These are phyloP conservation scores for Cenchrus purpureus DNA, from an alignment of 176 grass and related monocot genomes.

Conservation along the genomic window DNA sequence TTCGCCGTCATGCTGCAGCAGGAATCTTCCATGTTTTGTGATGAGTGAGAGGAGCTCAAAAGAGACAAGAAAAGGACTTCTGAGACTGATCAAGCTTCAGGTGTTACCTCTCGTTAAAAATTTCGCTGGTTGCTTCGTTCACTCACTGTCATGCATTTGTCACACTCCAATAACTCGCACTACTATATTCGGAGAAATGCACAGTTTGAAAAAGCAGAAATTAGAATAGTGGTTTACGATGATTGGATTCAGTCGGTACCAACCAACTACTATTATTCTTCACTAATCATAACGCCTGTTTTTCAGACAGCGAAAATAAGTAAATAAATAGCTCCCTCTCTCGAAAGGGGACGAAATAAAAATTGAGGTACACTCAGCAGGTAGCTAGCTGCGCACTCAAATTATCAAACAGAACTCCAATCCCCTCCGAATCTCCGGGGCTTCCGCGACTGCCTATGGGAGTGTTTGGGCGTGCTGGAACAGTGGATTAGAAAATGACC, in stretches of 20 bases:
- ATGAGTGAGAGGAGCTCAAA: neutral
- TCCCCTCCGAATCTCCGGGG: slow-evolving; percentile 1
- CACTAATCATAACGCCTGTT: neutral
- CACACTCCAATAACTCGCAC: neutral
- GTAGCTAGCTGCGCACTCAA: neutral
- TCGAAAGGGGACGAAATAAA: too few relatives aligned
- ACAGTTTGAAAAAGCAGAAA: neutral
- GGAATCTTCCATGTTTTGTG: neutral
- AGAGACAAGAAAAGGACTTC: neutral
- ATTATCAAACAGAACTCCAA: neutral
- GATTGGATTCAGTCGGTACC: slow-evolving; percentile 12
- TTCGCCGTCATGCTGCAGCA: neutral
- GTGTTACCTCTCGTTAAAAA: too few relatives aligned
- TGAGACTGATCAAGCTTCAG: too few relatives aligned
- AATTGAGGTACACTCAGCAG: neutral
- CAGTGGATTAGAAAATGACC: slow-evolving; percentile 24
- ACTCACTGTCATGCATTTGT: neutral
- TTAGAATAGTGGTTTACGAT: neutral
- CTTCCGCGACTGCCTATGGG: neutral
- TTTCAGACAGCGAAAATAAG: too few relatives aligned
- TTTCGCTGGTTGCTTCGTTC: neutral
- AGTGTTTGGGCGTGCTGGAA: slow-evolving; percentile 3
- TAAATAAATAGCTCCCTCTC: neutral
- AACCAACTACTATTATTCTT: neutral
- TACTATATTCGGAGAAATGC: neutral